Evolutionary conservation across 495 filamentous ascomycete genomes (phyloP).

Genomic region (Jackrogersella minutella): DNA sequence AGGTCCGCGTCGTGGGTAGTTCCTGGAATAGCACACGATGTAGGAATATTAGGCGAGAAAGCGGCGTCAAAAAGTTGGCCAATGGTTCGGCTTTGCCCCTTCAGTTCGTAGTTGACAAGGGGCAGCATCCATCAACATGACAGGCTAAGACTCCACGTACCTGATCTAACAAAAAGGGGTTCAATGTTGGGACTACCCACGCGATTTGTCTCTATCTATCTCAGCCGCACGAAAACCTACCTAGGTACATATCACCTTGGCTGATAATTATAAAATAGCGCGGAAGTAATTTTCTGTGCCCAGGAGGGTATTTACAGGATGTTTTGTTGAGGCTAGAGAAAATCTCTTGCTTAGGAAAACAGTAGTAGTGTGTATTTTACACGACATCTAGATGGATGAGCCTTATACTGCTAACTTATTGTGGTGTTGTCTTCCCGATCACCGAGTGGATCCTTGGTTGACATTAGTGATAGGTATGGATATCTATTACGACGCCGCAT

Average conservation of each 20-base stretch:
- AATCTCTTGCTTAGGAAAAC: too few relatives aligned
- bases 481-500: not conserved
- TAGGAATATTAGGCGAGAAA: constrained; percentile 15
- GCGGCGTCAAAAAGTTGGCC: constrained; percentile 11
- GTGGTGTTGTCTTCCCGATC: not conserved
- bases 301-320: too few relatives aligned
- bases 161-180: constrained; percentile 13
- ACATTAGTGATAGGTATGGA: too few relatives aligned
- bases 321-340: too few relatives aligned
- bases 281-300: too few relatives aligned
- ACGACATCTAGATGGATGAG: too few relatives aligned
- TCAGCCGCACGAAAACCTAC: not conserved
- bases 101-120: constrained; percentile 10
- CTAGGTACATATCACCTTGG: not conserved
- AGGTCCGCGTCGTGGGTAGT: constrained; percentile 11
- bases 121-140: constrained; percentile 2
- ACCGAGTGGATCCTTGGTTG: not conserved
- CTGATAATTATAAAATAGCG: too few relatives aligned
- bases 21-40: not conserved
- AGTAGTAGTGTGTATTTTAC: too few relatives aligned
- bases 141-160: constrained; percentile 7
- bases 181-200: not conserved
- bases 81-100: constrained; percentile 14
- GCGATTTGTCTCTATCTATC: not conserved
- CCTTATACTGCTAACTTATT: not conserved